These are phyloP conservation scores for Apiotrichum gracile DNA, from an alignment of 1,284 basidiomycete species.

Conservation along the genomic window DNA sequence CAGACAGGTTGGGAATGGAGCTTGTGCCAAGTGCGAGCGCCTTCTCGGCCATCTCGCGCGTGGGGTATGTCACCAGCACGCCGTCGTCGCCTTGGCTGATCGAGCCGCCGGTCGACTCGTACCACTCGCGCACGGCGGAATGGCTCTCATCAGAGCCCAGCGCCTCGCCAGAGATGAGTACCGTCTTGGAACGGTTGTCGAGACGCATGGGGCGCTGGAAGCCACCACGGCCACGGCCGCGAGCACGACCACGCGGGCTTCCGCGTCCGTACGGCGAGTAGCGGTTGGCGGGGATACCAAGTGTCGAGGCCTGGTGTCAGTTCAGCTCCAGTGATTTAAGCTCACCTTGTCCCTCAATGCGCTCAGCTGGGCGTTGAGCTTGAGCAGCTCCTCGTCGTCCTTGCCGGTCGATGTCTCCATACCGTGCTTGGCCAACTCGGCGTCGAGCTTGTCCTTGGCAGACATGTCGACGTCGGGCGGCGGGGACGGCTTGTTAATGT, in stretches of 20 bases:
- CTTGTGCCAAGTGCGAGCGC: slow-evolving; percentile 35
- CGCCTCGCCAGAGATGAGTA: slow-evolving; percentile 64
- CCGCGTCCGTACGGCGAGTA: slow-evolving; percentile 60
- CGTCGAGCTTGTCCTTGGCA: slow-evolving; percentile 36
- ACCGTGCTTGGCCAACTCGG: slow-evolving; percentile 64
- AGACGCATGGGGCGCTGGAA: slow-evolving; percentile 64
- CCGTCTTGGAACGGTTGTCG: slow-evolving; percentile 79
- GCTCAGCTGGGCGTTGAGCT: slow-evolving; percentile 34
- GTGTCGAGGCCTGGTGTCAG: slow-evolving; percentile 27
- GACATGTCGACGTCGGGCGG: slow-evolving; percentile 44
- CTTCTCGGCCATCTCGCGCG: slow-evolving; percentile 42
- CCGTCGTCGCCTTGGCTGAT: slow-evolving; percentile 16
- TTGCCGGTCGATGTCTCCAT: slow-evolving; percentile 48
- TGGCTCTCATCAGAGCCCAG: slow-evolving; percentile 45
- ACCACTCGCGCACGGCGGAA: slow-evolving; percentile 69
- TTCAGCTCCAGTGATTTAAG: background rate
- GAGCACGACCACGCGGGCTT: slow-evolving; percentile 52
- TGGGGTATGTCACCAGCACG: slow-evolving; percentile 36
- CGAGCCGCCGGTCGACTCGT: slow-evolving; percentile 56
- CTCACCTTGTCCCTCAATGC: slow-evolving; percentile 55
- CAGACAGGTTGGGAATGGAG: slow-evolving; percentile 24
- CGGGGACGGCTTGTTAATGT: slow-evolving; percentile 32
- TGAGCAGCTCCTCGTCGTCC: slow-evolving; percentile 48
- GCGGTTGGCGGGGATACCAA: slow-evolving; percentile 37
- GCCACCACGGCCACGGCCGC: slow-evolving; percentile 55